Percentiles rank a stretch among this genome's conserved stretches.
These are phyloP conservation scores for Aspergillus ibericus DNA, from an alignment of 2,329 filamentous ascomycete genomes.

Conservation along the genomic window DNA sequence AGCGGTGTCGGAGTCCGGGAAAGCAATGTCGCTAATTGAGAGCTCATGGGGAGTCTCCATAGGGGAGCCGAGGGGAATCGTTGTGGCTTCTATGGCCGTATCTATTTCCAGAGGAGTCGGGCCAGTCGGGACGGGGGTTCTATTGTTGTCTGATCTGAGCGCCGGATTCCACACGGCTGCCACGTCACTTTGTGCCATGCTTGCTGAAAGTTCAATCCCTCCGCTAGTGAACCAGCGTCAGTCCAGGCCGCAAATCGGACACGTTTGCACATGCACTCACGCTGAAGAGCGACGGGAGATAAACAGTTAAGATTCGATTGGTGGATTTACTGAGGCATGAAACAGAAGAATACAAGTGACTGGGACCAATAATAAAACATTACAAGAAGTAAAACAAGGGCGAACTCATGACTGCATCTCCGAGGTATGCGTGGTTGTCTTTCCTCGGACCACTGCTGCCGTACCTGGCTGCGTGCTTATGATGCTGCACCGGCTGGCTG, in stretches of 20 bases:
- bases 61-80: conserved; percentile 2
- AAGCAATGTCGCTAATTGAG: background rate
- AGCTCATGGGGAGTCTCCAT: conserved; percentile 1
- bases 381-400: background rate
- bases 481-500: conserved; percentile 3
- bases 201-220: conserved; percentile 10
- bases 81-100: conserved; percentile 4
- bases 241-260: conserved; percentile 23
- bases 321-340: conserved; percentile 12
- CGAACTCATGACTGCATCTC: conserved; percentile 8
- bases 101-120: conserved; percentile 15
- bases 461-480: conserved; percentile 4
- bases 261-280: conserved; percentile 27
- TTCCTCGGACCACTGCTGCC: background rate
- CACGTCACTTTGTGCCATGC: conserved; percentile 26
- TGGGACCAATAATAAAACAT: background rate
- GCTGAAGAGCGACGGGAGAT: conserved; percentile 20
- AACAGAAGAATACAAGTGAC: conserved; percentile 1
- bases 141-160: conserved; percentile 45
- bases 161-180: conserved; percentile 57
- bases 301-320: conserved; percentile 9
- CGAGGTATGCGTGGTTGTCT: background rate
- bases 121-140: conserved; percentile 14
- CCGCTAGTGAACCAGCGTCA: conserved; percentile 12
- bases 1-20: background rate